These are phyloP conservation scores for Kazachstania martiniae DNA, from an alignment of 805 yeast genomes.

Conservation along the genomic window DNA sequence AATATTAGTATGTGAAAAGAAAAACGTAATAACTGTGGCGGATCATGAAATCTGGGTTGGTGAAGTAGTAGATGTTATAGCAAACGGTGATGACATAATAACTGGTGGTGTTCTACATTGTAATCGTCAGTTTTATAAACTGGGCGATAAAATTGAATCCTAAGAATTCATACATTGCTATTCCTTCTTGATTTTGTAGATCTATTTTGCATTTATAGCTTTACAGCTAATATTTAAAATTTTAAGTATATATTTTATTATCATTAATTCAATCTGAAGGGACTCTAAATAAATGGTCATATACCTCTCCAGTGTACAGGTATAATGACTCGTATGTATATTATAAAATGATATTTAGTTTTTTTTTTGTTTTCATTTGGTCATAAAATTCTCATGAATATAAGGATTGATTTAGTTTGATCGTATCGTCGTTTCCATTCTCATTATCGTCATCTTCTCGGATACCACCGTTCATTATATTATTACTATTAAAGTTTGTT, in stretches of 20 bases:
- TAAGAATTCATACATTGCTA: no score
- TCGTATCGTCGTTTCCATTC: conserved; percentile 8
- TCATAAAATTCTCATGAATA: conserved; percentile 13
- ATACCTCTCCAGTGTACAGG: no score
- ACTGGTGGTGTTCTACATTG: conserved; percentile 61
- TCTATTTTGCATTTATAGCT: background rate
- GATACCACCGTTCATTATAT: conserved; percentile 22
- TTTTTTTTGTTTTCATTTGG: no score
- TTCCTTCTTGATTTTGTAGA: background rate
- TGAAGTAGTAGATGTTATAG: conserved; percentile 48
- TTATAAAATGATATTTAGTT: no score
- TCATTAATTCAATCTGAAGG: no score
- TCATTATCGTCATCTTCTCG: conserved; percentile 21
- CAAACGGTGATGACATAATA: conserved; percentile 10
- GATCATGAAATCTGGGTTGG: conserved; percentile 92
- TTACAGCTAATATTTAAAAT: no score
- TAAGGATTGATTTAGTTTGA: conserved; percentile 23
- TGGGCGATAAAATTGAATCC: conserved; percentile 29
- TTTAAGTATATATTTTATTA: no score
- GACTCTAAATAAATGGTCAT: no score
- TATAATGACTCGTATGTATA: no score
- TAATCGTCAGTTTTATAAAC: conserved; percentile 47
- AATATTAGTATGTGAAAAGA: conserved; percentile 50
- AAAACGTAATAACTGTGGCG: conserved; percentile 46
- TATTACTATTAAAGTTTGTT: conserved; percentile 15